Conservation (phyloP, 176 grass and related monocot genomes). For the Oryza glaberrima region DNA sequence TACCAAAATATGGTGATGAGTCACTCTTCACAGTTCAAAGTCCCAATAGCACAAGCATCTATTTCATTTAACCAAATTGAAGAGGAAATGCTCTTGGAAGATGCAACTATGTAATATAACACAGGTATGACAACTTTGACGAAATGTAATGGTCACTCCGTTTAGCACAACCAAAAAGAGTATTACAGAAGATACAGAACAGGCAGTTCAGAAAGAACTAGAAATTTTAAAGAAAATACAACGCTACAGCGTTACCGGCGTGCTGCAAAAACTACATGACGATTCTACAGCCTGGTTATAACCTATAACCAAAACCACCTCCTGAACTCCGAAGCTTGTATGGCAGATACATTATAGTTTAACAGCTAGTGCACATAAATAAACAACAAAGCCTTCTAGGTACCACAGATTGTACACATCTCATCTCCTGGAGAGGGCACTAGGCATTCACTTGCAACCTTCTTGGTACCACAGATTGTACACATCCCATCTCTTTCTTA, state of each 20-base stretch:
- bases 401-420: constrained; percentile 47
- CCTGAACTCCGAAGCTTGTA: constrained; percentile 35
- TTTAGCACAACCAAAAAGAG: constrained; percentile 21
- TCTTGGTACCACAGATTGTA: constrained; percentile 41
- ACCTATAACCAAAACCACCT: constrained; percentile 44
- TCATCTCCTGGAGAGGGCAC: constrained; percentile 63
- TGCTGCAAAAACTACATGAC: constrained; percentile 34
- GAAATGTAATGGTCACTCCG: constrained; percentile 14
- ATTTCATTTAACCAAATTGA: background rate
- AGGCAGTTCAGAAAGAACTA: constrained; percentile 11
- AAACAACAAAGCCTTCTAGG: constrained; percentile 46
- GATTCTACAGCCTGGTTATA: constrained; percentile 44
- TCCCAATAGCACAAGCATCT: background rate
- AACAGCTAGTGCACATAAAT: constrained; percentile 54
- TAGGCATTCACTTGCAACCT: constrained; percentile 76
- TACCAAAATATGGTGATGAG: background rate
- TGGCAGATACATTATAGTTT: constrained; percentile 41
- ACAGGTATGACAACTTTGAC: constrained; percentile 40
- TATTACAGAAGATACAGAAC: constrained; percentile 50
- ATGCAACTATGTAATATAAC: background rate
- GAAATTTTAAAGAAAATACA: constrained; percentile 38
- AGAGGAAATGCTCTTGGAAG: background rate
- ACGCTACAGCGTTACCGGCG: constrained; percentile 44
- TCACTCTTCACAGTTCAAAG: background rate
- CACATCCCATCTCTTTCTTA: constrained; percentile 53